Evolutionary conservation across 345 rosid genomes (phyloP), one percentile per base, ranked within the genome.

Genomic region (Tarenaya hassleriana): DNA sequence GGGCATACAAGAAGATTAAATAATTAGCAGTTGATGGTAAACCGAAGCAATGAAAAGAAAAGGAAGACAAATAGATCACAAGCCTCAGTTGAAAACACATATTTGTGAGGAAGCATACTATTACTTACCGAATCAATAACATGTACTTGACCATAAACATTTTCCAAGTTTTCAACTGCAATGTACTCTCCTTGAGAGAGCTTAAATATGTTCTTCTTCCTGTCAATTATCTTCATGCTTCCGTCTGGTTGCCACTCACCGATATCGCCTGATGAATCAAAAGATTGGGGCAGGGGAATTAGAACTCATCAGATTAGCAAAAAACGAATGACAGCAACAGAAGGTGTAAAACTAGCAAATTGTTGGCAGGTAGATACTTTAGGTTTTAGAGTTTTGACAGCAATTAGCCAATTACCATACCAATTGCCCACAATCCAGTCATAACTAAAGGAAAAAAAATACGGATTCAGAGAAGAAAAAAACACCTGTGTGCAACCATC

Each of bases 401-500:
- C n/a, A n/a, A n/a, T n/a, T n/a, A n/a, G n/a, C n/a, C n/a, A n/a
- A n/a, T n/a, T n/a, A n/a, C n/a, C n/a, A n/a, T n/a, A n/a, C n/a
- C n/a, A n/a, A n/a, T n/a, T n/a, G n/a, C n/a, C n/a, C n/a, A n/a
- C n/a, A n/a, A n/a, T n/a, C n/a, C n/a, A n/a, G n/a, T n/a, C n/a
- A n/a, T n/a, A n/a, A n/a, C n/a, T n/a, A n/a, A n/a, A n/a, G n/a
- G n/a, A n/a, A n/a, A n/a, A n/a, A n/a, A 37, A 24, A 17, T 13
- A 6, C 4, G 50, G 13, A 7, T 34, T 33, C n/a, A 16, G 47
- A 14, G 45, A 49, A 41, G 43, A 16, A 17, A 32, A 43, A 16
- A 10, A 37, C n/a, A 91, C 98, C 98, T 69, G 97, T 92, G 69
- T 88, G 97, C 67, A 92, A 78, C 97, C 95, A 92, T 34, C 97